These are phyloP conservation scores for Sclerotinia spermophila DNA, from an alignment of 2,329 filamentous ascomycete genomes.

Conservation along the genomic window DNA sequence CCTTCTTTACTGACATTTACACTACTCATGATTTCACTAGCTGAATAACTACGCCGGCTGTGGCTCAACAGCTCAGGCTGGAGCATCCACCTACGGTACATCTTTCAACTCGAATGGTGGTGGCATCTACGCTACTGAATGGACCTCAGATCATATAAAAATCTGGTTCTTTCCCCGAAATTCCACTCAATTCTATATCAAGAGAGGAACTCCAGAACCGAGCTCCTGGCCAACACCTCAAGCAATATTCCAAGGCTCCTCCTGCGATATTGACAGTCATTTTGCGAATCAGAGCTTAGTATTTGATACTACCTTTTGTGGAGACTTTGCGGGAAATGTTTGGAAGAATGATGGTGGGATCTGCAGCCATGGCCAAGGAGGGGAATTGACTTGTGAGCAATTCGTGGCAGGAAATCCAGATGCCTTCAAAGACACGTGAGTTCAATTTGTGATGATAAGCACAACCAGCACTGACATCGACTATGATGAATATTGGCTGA, in stretches of 20 bases:
- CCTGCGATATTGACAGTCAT: slow-evolving; percentile 65
- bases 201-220: slow-evolving; percentile 59
- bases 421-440: slow-evolving; percentile 66
- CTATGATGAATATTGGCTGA: slow-evolving; percentile 4
- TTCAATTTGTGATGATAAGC: neutral
- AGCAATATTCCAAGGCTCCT: slow-evolving; percentile 52
- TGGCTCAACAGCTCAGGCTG: slow-evolving; percentile 25
- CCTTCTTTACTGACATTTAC: neutral
- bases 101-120: slow-evolving; percentile 62
- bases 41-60: slow-evolving; percentile 8
- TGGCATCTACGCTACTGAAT: slow-evolving; percentile 67
- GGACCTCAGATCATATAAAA: slow-evolving; percentile 62
- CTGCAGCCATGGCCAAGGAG: slow-evolving; percentile 51
- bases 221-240: slow-evolving; percentile 62
- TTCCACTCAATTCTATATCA: slow-evolving; percentile 65
- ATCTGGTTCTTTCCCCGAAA: slow-evolving; percentile 62
- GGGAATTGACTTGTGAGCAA: slow-evolving; percentile 53
- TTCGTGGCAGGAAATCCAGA: slow-evolving; percentile 69
- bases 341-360: slow-evolving; percentile 46
- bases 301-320: slow-evolving; percentile 81
- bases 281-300: slow-evolving; percentile 74
- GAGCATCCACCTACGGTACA: slow-evolving; percentile 48
- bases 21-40: neutral
- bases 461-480: fast-evolving
- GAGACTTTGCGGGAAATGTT: slow-evolving; percentile 69